Evolutionary conservation across 2,329 filamentous ascomycete genomes (phyloP), one percentile per base, ranked within the genome.

Genomic region (Gremmenia infestans): DNA sequence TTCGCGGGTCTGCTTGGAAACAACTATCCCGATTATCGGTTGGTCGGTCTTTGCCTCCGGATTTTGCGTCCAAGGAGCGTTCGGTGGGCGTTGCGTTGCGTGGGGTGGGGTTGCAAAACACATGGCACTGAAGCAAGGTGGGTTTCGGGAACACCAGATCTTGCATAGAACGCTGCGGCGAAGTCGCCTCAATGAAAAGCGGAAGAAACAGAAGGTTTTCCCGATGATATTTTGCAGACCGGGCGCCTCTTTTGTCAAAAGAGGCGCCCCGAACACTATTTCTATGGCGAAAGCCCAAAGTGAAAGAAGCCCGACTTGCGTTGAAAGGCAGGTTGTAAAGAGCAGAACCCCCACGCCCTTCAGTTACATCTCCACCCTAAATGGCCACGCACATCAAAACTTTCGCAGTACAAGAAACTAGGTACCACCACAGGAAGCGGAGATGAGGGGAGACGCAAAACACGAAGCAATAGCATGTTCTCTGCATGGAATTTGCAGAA

Each of bases 341-440:
- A 23, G 32, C 7, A 28, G 15, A n/a, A 25, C 14, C 47, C 40
- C 22, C 37, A 52, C 53, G 55, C 36, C 51, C 48, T 46, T 32
- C 11, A 4, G 8, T 32, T 32, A 58, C 53, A 55, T 56, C 25
- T 40, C 54, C 42, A 52, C 37, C 6, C 43, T 7, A 50, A 56
- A 58, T 58, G 58, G 53, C 53, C 53, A 54, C 35, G 22, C 15
- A n/a, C n/a, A 19, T 35, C 22, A 19, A 37, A 14, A 45, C 3
- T 39, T 32, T 50, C 9, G 14, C 19, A 37, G 46, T 19, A 39
- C 53, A 22, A 25, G 12, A 47, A 22, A 53, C 57, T 55, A 53
- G 59, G 57, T 60, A 61, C 45, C 49, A 56, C 53, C 48, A 55
- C 57, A 60, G 56, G 51, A 56, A 32, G 51, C 53, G 52, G 53